phyloP scores from a whole-genome alignment of 768 basidiomycete genomes.

The Xerocomus spinulosus region DNA sequence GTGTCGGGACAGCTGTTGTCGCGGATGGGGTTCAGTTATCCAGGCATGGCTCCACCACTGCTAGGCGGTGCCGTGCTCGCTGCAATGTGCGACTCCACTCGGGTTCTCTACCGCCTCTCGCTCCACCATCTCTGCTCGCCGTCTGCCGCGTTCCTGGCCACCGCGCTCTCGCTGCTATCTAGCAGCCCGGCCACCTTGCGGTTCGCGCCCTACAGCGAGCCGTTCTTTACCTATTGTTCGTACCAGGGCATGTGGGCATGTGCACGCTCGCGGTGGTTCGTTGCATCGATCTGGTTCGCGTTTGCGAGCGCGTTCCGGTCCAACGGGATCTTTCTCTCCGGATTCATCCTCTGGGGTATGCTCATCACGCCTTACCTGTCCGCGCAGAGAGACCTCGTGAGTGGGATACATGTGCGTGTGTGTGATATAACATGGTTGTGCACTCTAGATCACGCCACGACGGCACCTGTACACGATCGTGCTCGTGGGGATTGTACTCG shows the following conservation, averaged over 20 bases:
- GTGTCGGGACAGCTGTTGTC: slow-evolving; percentile 25
- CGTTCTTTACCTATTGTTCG: slow-evolving; percentile 78
- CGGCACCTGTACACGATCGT: slow-evolving; percentile 35
- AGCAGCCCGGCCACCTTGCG: slow-evolving; percentile 75
- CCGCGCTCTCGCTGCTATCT: slow-evolving; percentile 69
- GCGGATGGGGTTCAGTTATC: not conserved
- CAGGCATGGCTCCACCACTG: slow-evolving; percentile 28
- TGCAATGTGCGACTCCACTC: slow-evolving; percentile 39
- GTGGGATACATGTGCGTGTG: slow-evolving; percentile 2
- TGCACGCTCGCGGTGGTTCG: slow-evolving; percentile 41
- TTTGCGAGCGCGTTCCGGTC: slow-evolving; percentile 67
- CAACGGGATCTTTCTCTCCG: slow-evolving; percentile 71
- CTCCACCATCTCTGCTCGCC: slow-evolving; percentile 51
- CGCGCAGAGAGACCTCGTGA: slow-evolving; percentile 28
- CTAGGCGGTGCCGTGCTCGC: slow-evolving; percentile 36
- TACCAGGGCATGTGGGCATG: slow-evolving; percentile 47
- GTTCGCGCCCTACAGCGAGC: slow-evolving; percentile 75
- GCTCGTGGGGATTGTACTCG: slow-evolving; percentile 44
- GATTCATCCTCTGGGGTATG: slow-evolving; percentile 74
- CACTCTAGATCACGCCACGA: slow-evolving; percentile 34
- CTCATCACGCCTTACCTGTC: slow-evolving; percentile 51
- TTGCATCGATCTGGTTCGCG: slow-evolving; percentile 58
- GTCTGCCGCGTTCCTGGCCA: slow-evolving; percentile 54
- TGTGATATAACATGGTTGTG: not conserved
- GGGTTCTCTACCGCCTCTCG: slow-evolving; percentile 55